Evolutionary conservation across 345 rosid species (phyloP).

Genomic region (Moricandia moricandioides): DNA sequence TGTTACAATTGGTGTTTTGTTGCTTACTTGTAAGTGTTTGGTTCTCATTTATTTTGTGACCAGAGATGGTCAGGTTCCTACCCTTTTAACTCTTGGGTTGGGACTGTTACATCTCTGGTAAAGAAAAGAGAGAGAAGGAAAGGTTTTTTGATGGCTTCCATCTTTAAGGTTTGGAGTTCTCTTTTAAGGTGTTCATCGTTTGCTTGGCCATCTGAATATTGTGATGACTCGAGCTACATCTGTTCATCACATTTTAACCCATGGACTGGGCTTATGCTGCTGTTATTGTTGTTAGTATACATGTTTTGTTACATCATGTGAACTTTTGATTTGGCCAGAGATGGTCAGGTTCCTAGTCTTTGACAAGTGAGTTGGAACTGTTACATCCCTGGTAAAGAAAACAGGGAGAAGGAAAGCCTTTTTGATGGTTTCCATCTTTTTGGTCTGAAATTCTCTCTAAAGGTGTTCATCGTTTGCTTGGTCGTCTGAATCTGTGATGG

Average conservation of each 20-base stretch:
- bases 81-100: slow-evolving; percentile 29
- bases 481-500: slow-evolving; percentile 31
- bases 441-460: slow-evolving; percentile 32
- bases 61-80: slow-evolving; percentile 48
- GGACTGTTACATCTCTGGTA: slow-evolving; percentile 53
- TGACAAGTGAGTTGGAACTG: slow-evolving; percentile 35
- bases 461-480: slow-evolving; percentile 55
- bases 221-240: slow-evolving; percentile 35
- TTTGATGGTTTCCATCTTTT: slow-evolving; percentile 45
- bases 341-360: slow-evolving; percentile 43
- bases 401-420: slow-evolving; percentile 32
- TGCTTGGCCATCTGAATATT: slow-evolving; percentile 23
- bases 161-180: slow-evolving; percentile 24
- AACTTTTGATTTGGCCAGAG: slow-evolving; percentile 17
- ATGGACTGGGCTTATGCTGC: no score
- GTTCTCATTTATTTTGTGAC: neutral
- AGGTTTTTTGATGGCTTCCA: slow-evolving; percentile 44
- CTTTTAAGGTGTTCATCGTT: slow-evolving; percentile 37
- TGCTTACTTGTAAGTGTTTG: neutral
- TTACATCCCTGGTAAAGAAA: slow-evolving; percentile 51
- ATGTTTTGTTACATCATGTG: neutral
- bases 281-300: neutral
- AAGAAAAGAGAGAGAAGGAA: slow-evolving; percentile 33
- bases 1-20: neutral
- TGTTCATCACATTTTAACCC: slow-evolving; percentile 26